Percentiles rank a stretch among this genome's conserved stretches.
phyloP scores from a whole-genome alignment of 106 monocot genomes.

The Allium fistulosum region DNA sequence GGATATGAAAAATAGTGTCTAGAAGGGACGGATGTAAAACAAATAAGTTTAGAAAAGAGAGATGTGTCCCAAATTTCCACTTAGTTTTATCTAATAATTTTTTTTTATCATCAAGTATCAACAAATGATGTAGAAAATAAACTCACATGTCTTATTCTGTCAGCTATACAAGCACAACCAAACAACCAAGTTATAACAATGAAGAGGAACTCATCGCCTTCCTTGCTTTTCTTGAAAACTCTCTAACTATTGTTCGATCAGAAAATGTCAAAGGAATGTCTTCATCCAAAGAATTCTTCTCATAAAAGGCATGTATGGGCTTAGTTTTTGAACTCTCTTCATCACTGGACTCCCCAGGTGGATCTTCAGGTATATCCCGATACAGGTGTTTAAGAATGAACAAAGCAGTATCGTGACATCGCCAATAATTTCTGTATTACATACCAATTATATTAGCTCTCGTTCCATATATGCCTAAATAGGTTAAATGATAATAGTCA shows the following conservation, averaged over 20 bases:
- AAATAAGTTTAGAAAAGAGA: too few relatives aligned
- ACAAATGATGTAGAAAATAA: too few relatives aligned
- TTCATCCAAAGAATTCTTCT: constrained; percentile 67
- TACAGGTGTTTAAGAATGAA: constrained; percentile 96
- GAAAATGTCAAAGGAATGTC: constrained; percentile 88
- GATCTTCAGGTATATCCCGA: constrained; percentile 80
- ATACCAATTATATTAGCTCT: neutral
- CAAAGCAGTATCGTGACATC: constrained; percentile 88
- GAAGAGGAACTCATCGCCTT: constrained; percentile 36
- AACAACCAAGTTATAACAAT: neutral
- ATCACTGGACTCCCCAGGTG: constrained; percentile 12
- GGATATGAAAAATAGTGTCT: too few relatives aligned
- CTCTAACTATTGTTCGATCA: constrained; percentile 44
- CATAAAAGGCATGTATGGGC: constrained; percentile 41
- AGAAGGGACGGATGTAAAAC: too few relatives aligned
- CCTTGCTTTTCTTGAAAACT: constrained; percentile 67
- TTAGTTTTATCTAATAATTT: too few relatives aligned
- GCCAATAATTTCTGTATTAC: constrained; percentile 86
- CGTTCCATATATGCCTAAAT: neutral
- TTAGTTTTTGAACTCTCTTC: constrained; percentile 10
- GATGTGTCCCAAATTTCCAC: too few relatives aligned
- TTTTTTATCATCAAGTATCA: too few relatives aligned
- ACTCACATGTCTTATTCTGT: too few relatives aligned
- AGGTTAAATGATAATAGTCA: neutral
- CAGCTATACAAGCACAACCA: too few relatives aligned